A percentile compares a stretch with the other conserved stretches of the same genome.
Conservation (phyloP, 306 rosid genomes). For the Dryas octopetala region DNA sequence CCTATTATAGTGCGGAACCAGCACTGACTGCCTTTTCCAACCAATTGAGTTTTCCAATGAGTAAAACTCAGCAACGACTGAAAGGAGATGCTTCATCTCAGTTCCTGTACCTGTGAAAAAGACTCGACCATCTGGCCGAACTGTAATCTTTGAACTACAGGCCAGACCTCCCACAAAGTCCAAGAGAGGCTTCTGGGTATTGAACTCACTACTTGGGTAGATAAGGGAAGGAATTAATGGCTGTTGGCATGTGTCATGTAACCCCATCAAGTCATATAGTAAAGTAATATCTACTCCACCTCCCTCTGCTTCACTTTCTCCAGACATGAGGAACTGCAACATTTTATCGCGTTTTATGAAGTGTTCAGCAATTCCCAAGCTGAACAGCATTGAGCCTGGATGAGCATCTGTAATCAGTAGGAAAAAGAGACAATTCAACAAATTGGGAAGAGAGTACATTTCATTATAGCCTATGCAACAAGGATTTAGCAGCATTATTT, state of each 20-base stretch:
- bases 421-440: constrained; percentile 11
- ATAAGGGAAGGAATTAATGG: constrained; percentile 51
- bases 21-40: constrained; percentile 48
- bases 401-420: constrained; percentile 46
- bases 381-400: constrained; percentile 49
- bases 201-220: constrained; percentile 42
- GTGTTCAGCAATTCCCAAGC: constrained; percentile 65
- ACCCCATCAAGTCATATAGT: constrained; percentile 49
- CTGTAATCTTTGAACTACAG: constrained; percentile 50
- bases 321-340: constrained; percentile 49
- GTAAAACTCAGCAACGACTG: constrained; percentile 66
- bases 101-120: constrained; percentile 51
- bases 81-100: constrained; percentile 73
- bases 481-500: neutral
- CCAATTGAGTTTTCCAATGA: constrained; percentile 38
- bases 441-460: constrained; percentile 8
- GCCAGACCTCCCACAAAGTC: constrained; percentile 59
- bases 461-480: neutral
- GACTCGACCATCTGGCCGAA: constrained; percentile 70
- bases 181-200: constrained; percentile 49
- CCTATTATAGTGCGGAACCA: constrained; percentile 76
- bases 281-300: constrained; percentile 43
- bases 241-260: constrained; percentile 41
- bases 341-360: constrained; percentile 56
- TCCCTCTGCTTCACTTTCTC: constrained; percentile 49